Evolutionary conservation across 2,329 filamentous ascomycete genomes (phyloP).

Genomic region (Apiospora sp.): DNA sequence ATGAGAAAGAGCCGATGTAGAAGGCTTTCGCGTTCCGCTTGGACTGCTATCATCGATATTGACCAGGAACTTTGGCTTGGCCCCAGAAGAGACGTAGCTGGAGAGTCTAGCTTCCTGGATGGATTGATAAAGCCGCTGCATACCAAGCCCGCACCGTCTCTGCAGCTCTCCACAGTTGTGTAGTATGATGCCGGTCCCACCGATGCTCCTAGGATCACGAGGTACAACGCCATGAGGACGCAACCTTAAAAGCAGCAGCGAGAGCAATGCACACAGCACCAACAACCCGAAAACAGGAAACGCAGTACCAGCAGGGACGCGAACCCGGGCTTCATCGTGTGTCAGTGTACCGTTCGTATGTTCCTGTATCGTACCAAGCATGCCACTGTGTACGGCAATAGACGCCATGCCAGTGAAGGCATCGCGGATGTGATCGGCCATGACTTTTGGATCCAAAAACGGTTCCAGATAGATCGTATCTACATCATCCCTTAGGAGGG

Average conservation of each 20-base stretch:
- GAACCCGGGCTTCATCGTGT: not conserved
- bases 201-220: slow-evolving; percentile 26
- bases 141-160: not conserved
- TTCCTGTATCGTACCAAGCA: not conserved
- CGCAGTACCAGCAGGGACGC: not conserved
- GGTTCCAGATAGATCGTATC: not conserved
- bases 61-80: not conserved
- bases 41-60: not conserved
- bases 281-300: slow-evolving; percentile 5
- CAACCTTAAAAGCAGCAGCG: not conserved
- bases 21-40: not conserved
- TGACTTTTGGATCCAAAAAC: not conserved
- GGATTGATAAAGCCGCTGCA: not conserved
- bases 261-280: slow-evolving; percentile 3
- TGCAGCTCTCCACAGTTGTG: slow-evolving; percentile 12
- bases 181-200: slow-evolving; percentile 19
- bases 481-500: not conserved
- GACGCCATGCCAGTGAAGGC: not conserved
- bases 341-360: not conserved
- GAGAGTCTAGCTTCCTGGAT: not conserved
- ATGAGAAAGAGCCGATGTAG: not conserved
- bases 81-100: not conserved
- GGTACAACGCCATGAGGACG: slow-evolving; percentile 21
- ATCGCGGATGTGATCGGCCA: not conserved
- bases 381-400: not conserved